Conservation (phyloP, 2,329 filamentous ascomycete genomes). For the Leptodontidium sp. region DNA sequence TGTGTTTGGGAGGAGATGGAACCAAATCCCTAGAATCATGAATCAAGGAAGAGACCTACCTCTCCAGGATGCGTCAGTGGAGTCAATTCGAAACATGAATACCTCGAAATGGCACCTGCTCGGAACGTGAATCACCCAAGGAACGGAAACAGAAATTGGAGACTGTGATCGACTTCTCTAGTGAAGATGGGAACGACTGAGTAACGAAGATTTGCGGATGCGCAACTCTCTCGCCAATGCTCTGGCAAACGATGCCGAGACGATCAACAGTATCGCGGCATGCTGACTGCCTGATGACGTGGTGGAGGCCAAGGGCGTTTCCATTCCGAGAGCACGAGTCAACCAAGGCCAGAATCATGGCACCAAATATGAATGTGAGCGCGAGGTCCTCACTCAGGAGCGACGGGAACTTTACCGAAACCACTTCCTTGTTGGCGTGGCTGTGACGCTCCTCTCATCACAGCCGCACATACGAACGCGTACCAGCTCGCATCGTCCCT, state of each 20-base stretch:
- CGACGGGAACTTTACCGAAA: slow-evolving; percentile 15
- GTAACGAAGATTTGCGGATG: neutral
- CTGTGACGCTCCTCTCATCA: neutral
- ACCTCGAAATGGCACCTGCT: no score
- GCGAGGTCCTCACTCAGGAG: neutral
- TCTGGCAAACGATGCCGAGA: neutral
- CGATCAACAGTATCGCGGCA: neutral
- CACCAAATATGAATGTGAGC: neutral
- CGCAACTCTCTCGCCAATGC: neutral
- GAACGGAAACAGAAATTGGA: no score
- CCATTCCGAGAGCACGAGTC: neutral
- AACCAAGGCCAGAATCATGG: neutral
- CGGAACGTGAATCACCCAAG: no score
- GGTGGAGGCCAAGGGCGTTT: neutral
- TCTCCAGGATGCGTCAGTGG: no score
- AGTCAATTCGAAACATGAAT: no score
- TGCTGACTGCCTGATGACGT: neutral
- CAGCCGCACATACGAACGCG: slow-evolving; percentile 1
- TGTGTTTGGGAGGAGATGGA: no score
- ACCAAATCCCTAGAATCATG: no score
- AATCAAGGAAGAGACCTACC: no score
- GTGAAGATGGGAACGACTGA: no score
- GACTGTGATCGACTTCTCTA: no score
- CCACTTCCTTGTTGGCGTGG: neutral
- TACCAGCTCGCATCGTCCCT: neutral